Conservation (phyloP, 2,329 filamentous ascomycete genomes). For the Aspergillus intermedius region DNA sequence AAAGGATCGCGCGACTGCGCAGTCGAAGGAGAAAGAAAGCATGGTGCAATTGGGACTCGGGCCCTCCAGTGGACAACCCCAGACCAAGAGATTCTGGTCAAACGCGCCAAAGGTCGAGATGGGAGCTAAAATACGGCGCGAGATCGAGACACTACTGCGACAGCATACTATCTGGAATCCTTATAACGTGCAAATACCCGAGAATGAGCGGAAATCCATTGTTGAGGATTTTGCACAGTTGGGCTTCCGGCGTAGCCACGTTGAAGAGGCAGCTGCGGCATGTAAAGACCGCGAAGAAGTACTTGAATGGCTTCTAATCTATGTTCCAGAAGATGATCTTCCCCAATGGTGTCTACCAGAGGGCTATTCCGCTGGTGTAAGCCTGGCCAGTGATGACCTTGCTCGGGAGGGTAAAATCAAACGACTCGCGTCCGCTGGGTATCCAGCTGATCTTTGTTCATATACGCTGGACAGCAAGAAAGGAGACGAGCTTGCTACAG, state of each 20-base stretch:
- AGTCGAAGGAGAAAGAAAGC: slow-evolving; percentile 59
- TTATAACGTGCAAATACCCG: slow-evolving; percentile 60
- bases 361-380: slow-evolving; percentile 83
- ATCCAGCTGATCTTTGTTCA: slow-evolving; percentile 75
- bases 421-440: slow-evolving; percentile 73
- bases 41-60: slow-evolving; percentile 50
- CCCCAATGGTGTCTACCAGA: slow-evolving; percentile 87
- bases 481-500: slow-evolving; percentile 69
- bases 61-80: slow-evolving; percentile 25
- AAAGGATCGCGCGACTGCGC: slow-evolving; percentile 58
- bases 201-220: slow-evolving; percentile 52
- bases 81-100: slow-evolving; percentile 67
- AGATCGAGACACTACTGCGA: slow-evolving; percentile 73
- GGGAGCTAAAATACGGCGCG: slow-evolving; percentile 69
- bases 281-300: slow-evolving; percentile 91
- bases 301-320: slow-evolving; percentile 91
- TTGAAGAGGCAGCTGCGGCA: slow-evolving; percentile 76
- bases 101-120: slow-evolving; percentile 87
- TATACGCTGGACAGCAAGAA: slow-evolving; percentile 64
- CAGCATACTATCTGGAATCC: slow-evolving; percentile 82
- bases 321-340: slow-evolving; percentile 95
- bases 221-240: slow-evolving; percentile 68
- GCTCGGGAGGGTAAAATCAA: slow-evolving; percentile 77
- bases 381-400: slow-evolving; percentile 73
- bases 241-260: slow-evolving; percentile 82